phyloP scores from a whole-genome alignment of 179 eudicot genomes.

The Pouteria campechiana region DNA sequence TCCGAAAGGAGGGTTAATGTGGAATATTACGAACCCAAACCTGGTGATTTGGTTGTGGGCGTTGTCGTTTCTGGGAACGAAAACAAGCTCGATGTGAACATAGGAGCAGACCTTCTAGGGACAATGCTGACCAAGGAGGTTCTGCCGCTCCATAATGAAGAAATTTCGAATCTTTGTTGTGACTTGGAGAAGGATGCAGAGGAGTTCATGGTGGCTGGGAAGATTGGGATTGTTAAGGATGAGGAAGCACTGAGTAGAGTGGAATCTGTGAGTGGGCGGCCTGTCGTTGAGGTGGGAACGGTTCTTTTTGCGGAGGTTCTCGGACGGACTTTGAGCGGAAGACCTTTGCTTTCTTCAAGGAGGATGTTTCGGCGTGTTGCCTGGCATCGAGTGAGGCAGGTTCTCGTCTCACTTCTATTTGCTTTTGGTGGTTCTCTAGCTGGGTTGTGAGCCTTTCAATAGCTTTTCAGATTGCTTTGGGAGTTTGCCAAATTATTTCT shows the following conservation, averaged over 20 bases:
- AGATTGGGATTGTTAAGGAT: constrained; percentile 56
- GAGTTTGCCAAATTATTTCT: too few species aligned
- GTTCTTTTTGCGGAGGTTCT: constrained; percentile 88
- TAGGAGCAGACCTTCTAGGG: constrained; percentile 80
- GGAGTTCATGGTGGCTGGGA: constrained; percentile 64
- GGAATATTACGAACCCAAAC: constrained; percentile 84
- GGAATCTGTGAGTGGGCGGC: constrained; percentile 42
- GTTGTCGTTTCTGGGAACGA: constrained; percentile 88
- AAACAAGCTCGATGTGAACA: constrained; percentile 80
- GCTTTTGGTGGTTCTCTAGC: not conserved
- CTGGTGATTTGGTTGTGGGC: constrained; percentile 86
- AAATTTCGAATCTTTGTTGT: constrained; percentile 62
- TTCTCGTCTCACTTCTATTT: constrained; percentile 51
- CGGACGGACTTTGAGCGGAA: constrained; percentile 90
- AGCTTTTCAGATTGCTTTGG: too few species aligned
- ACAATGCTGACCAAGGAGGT: constrained; percentile 92
- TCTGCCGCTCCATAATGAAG: constrained; percentile 74
- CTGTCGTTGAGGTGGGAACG: constrained; percentile 82
- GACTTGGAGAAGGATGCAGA: constrained; percentile 57
- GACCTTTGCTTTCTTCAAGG: constrained; percentile 77
- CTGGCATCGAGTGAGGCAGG: constrained; percentile 99
- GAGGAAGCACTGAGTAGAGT: constrained; percentile 46
- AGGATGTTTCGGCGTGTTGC: constrained; percentile 66
- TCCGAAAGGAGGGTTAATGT: constrained; percentile 38
- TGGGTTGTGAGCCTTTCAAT: too few species aligned